These are phyloP conservation scores for Gnetum montanum DNA, from an alignment of 75 land plant species.

Conservation along the genomic window DNA sequence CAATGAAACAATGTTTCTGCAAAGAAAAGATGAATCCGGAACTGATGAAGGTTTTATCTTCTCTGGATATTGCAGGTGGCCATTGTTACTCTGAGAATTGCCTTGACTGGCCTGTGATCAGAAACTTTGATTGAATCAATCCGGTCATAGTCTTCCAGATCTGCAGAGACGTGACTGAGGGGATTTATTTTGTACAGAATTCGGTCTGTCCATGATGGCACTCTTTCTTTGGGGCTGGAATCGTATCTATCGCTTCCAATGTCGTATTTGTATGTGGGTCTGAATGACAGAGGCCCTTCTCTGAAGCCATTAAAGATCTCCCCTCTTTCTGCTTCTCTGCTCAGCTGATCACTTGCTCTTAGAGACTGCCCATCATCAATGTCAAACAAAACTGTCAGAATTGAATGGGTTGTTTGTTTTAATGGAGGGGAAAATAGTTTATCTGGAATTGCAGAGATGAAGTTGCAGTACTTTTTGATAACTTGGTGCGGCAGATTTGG, in stretches of 20 bases:
- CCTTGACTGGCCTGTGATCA: slow-evolving; percentile 86
- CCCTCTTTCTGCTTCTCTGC: slow-evolving; percentile 58
- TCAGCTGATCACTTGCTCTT: slow-evolving; percentile 59
- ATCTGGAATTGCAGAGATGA: too few species aligned
- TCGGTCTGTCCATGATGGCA: slow-evolving; percentile 80
- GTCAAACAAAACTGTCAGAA: too few species aligned
- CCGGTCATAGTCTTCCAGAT: slow-evolving; percentile 47
- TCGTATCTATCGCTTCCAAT: slow-evolving; percentile 78
- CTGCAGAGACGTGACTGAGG: slow-evolving; percentile 14
- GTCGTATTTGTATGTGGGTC: slow-evolving; percentile 77
- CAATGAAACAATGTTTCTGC: too few species aligned
- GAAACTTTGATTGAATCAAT: slow-evolving; percentile 55
- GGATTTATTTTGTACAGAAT: slow-evolving; percentile 58
- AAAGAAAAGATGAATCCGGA: too few species aligned
- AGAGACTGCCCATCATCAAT: too few species aligned
- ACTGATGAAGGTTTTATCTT: too few species aligned
- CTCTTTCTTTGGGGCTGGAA: slow-evolving; percentile 74
- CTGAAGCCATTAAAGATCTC: slow-evolving; percentile 61
- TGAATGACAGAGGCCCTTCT: slow-evolving; percentile 65
- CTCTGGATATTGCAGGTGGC: too few species aligned
- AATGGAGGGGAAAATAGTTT: too few species aligned
- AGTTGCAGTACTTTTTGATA: too few species aligned
- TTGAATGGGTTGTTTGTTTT: too few species aligned
- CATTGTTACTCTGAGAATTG: too few species aligned
- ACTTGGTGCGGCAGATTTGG: too few species aligned